Evolutionary conservation across 257 asterid species (phyloP), one percentile per base, ranked within the genome.

Genomic region (Capsicum baccatum): DNA sequence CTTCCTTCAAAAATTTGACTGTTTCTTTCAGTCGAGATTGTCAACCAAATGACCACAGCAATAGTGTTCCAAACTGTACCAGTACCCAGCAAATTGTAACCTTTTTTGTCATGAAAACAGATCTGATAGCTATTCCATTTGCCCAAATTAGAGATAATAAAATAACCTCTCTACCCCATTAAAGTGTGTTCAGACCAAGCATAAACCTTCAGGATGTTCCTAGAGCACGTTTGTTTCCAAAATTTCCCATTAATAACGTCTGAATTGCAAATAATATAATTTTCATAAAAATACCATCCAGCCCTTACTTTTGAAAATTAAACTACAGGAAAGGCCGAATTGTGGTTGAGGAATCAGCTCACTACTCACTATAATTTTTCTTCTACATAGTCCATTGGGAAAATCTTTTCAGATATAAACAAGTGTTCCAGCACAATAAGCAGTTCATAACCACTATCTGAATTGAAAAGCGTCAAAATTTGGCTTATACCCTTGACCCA

Each of bases 341-440:
- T 52, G 48, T 76, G 48, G 63, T 76, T 2, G 48, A 4, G 81
- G 47, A 76, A 52, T 76, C 81, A 76, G 81, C 81, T 76, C 81
- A 76, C 48, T 52, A 7, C 63, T 21, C 63, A 76, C 48, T 21
- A 76, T 52, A 76, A 76, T 52, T 9, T 52, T 76, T 52, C 81
- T 57, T 76, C 60, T 13, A 26, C 81, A 76, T 26, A 76, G 63
- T 76, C 81, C 48, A 74, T 50, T 74, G n/a, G 5, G 7, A 74
- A 74, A 52, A 37, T 13, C 47, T 52, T 14, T 12, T 37, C 37
- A 68, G 52, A 21, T 74, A 74, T 73, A 7, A 13, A 74, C 15
- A 48, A 74, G 8, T 12, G 19, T 50, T 50, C 42, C 81, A 50
- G 44, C 13, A 50, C 11, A 74, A 52, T 52, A 44, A 52, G 8